Base-by-base conservation (phyloP, 257 asterid species). In the Eucommia ulmoides region DNA sequence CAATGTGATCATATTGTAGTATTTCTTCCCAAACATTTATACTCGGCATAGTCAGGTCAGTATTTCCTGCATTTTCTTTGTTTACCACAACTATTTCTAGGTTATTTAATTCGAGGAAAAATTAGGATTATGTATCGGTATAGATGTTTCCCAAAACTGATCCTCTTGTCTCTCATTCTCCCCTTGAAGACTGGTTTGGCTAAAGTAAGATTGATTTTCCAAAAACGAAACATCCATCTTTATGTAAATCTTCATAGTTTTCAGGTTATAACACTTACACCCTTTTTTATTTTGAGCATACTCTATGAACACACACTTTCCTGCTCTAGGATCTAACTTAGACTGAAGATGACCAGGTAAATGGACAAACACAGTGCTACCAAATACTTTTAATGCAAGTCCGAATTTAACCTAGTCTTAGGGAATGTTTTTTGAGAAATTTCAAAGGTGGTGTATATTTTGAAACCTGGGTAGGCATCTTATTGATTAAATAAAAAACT, bases 291-390 rank as follows among this genome's bases (percentile, higher is more conserved):
- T 3, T 42, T 9, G 48, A 42, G 7, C 48, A 42, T 42, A 42
- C 9, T 7, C 48, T 4, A 42, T 9, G n/a, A 42, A 42, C 6
- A 42, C n/a, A 16, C n/a, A 42, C n/a, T 42, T 42, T 33, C n/a
- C 11, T 42, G 48, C 48, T 42, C 48, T 42, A 42, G 48, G 48
- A 17, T 42, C 48, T 7, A 42, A 18, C n/a, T 42, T 42, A 17
- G 7, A 42, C 6, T 42, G 9, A 8, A 7, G 48, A 42, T 7
- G 9, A 8, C 7, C 9, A 16, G 9, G 11, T 3, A 7, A 9
- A 8, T 42, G 48, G n/a, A 42, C 6, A 42, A 42, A 42, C 6
- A 8, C 6, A 7, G n/a, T 17, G n/a, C 11, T 7, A 11, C 11
- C 11, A 42, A 42, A 42, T 8, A 42, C n/a, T 8, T 42, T 42